Base-by-base conservation (phyloP, 2,329 filamentous ascomycete species). In the Cucurbitaria berberidis region DNA sequence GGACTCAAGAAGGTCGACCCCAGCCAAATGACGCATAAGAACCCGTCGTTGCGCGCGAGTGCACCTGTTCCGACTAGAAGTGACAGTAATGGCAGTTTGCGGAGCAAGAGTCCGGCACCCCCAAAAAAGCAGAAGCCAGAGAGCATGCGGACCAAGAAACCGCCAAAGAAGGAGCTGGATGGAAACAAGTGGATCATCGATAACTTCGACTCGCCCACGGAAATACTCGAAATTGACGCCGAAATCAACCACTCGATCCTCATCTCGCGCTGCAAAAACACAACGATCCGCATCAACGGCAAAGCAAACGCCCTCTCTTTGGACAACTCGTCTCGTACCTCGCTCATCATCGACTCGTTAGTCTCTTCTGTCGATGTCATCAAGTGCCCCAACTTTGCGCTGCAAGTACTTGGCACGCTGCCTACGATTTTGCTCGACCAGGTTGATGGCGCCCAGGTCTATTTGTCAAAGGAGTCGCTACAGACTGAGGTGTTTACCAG, bases 1-100 rank as follows among this genome's bases (percentile, higher is more conserved):
- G 88, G 90, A 27, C 82, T 99, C 30, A 89, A 90, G 63, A 99
- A 97, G 81, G 95, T 99, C 44, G 93, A 97, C 78, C 89, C 88
- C 72, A 95, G 90, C 48, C 84, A 98, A 76, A 97, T 97, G 93
- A 99, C 95, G 55, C 95, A 99, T 79, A 98, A 98, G 81, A 99
- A 99, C 77, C 95, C 95, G 13, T 86, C 87, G 9, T 81, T 99
- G 52, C 88, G 95, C 58, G 84, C 90, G 21, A 81, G 81, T 55
- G 89, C 90, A 11, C 83, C 85, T 1, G 90, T 93, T 3, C 82
- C 89, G 1, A 81, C 81, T 51, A 78, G 83, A 51, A 82, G 81
- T 48, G 78, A 80, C 19, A 82, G 81, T 54, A 80, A 80, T 35
- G 63, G 69, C 27, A 72, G 68, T 6, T 70, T 79, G 32, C 84